These are phyloP conservation scores for Musa beccarii DNA, from an alignment of 176 grass and related monocot species.

Conservation along the genomic window DNA sequence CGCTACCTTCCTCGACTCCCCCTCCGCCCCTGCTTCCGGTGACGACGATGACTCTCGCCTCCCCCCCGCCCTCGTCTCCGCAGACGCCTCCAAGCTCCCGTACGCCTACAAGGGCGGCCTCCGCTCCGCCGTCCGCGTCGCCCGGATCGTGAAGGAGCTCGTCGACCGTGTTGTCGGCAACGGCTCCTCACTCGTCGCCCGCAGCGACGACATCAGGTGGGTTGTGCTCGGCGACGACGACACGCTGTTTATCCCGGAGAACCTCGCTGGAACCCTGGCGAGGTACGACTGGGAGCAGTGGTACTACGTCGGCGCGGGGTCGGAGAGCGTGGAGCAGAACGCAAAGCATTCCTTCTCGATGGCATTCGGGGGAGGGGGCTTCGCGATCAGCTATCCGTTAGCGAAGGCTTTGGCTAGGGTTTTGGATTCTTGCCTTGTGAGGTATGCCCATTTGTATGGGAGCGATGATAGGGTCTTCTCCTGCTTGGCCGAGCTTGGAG, in stretches of 20 bases:
- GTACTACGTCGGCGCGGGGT: slow-evolving; percentile 68
- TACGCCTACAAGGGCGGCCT: slow-evolving; percentile 58
- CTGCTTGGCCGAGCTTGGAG: slow-evolving; percentile 78
- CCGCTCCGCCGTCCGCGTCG: slow-evolving; percentile 73
- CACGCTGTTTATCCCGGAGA: slow-evolving; percentile 68
- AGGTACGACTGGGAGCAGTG: slow-evolving; percentile 72
- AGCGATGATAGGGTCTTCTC: slow-evolving; percentile 74
- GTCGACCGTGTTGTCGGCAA: slow-evolving; percentile 10
- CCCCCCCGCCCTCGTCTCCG: slow-evolving; percentile 41
- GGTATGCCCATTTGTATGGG: slow-evolving; percentile 85
- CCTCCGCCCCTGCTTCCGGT: background rate
- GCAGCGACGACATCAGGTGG: slow-evolving; percentile 30
- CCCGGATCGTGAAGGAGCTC: slow-evolving; percentile 79
- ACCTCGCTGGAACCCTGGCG: slow-evolving; percentile 50
- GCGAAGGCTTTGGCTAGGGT: slow-evolving; percentile 47
- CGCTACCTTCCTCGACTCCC: slow-evolving; percentile 59
- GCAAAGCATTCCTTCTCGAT: slow-evolving; percentile 61
- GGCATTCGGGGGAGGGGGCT: slow-evolving; percentile 64
- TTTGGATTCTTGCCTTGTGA: slow-evolving; percentile 67
- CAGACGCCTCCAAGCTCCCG: slow-evolving; percentile 55
- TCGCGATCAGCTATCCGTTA: slow-evolving; percentile 79
- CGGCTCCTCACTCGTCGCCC: background rate
- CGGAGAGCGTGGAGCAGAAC: slow-evolving; percentile 76
- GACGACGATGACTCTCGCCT: slow-evolving; percentile 6
- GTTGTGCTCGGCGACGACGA: slow-evolving; percentile 88